These are phyloP conservation scores for Collariella sp. DNA, from an alignment of 495 filamentous ascomycete species.

Conservation along the genomic window DNA sequence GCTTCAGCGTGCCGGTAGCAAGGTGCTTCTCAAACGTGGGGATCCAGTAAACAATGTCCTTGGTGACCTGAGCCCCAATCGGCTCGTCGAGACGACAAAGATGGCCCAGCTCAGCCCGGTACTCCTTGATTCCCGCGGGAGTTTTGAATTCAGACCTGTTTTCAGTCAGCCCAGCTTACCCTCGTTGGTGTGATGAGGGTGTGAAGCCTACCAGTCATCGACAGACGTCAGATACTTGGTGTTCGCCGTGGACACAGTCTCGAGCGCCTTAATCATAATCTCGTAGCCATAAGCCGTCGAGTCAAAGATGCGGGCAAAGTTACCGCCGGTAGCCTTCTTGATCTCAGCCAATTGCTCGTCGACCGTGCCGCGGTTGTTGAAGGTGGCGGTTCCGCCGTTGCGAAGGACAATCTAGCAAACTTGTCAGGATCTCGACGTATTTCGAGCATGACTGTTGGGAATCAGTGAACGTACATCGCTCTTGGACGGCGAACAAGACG, in stretches of 20 bases:
- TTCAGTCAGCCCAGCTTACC: neutral
- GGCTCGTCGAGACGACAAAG: slow-evolving; percentile 9
- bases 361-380: slow-evolving; percentile 31
- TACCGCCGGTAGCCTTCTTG: slow-evolving; percentile 29
- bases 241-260: slow-evolving; percentile 14
- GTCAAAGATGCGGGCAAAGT: slow-evolving; percentile 35
- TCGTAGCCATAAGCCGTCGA: slow-evolving; percentile 28
- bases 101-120: slow-evolving; percentile 18
- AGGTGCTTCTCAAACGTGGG: slow-evolving; percentile 14
- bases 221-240: slow-evolving; percentile 35
- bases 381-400: slow-evolving; percentile 32
- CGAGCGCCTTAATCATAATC: slow-evolving; percentile 26
- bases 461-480: slow-evolving; percentile 21
- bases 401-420: slow-evolving; percentile 14
- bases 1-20: slow-evolving; percentile 8
- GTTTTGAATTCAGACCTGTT: slow-evolving; percentile 13
- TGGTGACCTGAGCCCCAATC: slow-evolving; percentile 6
- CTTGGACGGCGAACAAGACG: slow-evolving; percentile 33
- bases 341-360: slow-evolving; percentile 32
- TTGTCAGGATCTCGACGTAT: neutral
- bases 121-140: slow-evolving; percentile 9
- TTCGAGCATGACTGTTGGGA: too few relatives aligned
- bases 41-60: slow-evolving; percentile 1
- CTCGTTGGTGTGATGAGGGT: neutral
- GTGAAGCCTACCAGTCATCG: slow-evolving; percentile 32